Percentiles rank a stretch among this genome's conserved stretches.
Evolutionary conservation across 2,329 filamentous ascomycete species (phyloP).

Genomic region (Beauveria asiatica): DNA sequence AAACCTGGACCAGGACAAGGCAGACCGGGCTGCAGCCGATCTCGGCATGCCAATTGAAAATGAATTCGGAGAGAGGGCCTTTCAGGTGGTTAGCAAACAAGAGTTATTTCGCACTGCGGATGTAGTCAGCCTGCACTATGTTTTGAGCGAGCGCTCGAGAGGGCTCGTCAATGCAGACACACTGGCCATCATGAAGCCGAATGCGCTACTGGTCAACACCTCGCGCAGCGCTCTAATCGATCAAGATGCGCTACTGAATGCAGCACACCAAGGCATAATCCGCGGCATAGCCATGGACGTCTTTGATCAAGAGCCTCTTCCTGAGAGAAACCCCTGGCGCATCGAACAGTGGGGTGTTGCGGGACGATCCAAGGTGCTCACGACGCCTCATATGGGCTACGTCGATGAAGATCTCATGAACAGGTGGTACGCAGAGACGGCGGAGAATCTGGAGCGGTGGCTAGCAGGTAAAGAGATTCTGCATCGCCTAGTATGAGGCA

Average conservation of each 20-base stretch:
- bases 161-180: constrained; percentile 51
- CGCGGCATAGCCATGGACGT: constrained; percentile 64
- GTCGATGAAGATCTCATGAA: constrained; percentile 56
- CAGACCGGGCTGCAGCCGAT: constrained; percentile 45
- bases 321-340: constrained; percentile 57
- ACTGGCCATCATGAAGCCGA: constrained; percentile 51
- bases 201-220: constrained; percentile 61
- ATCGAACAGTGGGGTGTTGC: constrained; percentile 52
- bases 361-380: constrained; percentile 50
- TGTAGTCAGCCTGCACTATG: constrained; percentile 60
- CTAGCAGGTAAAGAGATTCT: constrained; percentile 14
- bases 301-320: constrained; percentile 63
- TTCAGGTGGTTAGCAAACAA: constrained; percentile 50
- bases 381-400: constrained; percentile 70
- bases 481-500: constrained; percentile 9
- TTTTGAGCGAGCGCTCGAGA: constrained; percentile 53
- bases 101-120: constrained; percentile 55
- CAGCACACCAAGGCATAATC: constrained; percentile 51
- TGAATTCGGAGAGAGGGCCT: constrained; percentile 41
- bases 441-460: constrained; percentile 53
- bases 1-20: constrained; percentile 54
- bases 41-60: constrained; percentile 48
- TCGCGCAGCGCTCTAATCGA: constrained; percentile 62
- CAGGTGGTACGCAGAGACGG: constrained; percentile 60
- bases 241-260: constrained; percentile 52